Conservation (phyloP, 2,329 filamentous ascomycete species). For the Karstenula rhodostoma region DNA sequence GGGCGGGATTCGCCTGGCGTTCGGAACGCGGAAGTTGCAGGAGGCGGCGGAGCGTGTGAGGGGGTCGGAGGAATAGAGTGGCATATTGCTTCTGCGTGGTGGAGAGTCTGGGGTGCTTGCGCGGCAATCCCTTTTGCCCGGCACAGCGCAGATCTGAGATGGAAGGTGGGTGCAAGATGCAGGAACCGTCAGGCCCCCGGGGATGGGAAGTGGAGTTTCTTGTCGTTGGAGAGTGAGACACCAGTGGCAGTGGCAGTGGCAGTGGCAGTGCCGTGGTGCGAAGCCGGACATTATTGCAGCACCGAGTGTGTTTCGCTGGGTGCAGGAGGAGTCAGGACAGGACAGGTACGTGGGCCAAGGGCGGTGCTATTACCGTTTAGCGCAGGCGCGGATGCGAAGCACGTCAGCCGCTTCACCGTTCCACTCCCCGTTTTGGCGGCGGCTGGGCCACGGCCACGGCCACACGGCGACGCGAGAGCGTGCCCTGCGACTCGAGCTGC, state of each 20-base stretch:
- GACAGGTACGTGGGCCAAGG: slow-evolving; percentile 13
- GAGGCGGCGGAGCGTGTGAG: slow-evolving; percentile 3
- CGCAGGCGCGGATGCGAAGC: slow-evolving; percentile 12
- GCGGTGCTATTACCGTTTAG: slow-evolving; percentile 7
- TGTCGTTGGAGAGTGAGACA: not conserved
- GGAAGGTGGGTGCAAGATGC: not conserved
- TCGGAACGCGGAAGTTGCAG: slow-evolving; percentile 15
- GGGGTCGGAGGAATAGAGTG: not conserved
- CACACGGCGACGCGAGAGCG: slow-evolving; percentile 7
- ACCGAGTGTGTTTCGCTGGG: not conserved
- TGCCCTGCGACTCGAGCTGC: slow-evolving; percentile 1
- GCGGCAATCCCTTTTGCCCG: slow-evolving; percentile 12
- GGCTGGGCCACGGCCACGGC: slow-evolving; percentile 15
- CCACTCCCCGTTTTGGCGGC: slow-evolving; percentile 14
- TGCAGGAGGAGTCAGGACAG: not conserved
- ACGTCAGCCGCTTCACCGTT: slow-evolving; percentile 29
- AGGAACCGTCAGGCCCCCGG: not conserved
- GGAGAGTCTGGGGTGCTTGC: slow-evolving; percentile 6
- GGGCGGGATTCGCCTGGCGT: slow-evolving; percentile 10
- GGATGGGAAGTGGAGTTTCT: not conserved
- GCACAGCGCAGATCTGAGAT: not conserved
- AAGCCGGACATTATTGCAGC: slow-evolving; percentile 6
- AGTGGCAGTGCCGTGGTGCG: not conserved
- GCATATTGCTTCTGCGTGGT: not conserved
- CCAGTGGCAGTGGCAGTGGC: too few species aligned